Evolutionary conservation across 2,329 filamentous ascomycete genomes (phyloP).

Genomic region (Ceratocystis destructans): DNA sequence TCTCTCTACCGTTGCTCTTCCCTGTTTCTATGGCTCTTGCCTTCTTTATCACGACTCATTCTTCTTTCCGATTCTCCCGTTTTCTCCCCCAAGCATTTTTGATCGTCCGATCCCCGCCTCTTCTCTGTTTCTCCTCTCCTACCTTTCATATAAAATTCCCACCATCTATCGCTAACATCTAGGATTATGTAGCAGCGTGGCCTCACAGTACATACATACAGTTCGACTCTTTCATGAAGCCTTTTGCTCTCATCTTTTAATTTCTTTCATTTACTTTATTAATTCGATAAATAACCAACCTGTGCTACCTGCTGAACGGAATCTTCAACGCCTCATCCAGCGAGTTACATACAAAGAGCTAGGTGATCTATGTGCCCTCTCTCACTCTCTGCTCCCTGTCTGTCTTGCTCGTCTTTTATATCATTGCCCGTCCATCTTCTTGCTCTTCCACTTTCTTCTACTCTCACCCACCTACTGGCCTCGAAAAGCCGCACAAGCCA

Average conservation of each 20-base stretch:
- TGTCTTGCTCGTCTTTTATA: background rate
- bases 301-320: background rate
- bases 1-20: background rate
- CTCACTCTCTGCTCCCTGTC: background rate
- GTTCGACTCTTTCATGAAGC: too few species aligned
- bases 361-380: background rate
- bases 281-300: background rate
- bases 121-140: background rate
- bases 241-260: background rate
- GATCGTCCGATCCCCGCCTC: background rate
- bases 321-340: background rate
- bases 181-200: too few species aligned
- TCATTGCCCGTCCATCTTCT: background rate
- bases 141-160: background rate
- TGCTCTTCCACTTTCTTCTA: background rate
- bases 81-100: background rate
- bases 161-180: too few species aligned
- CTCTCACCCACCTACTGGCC: background rate
- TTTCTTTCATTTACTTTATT: background rate
- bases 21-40: background rate
- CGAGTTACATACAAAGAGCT: background rate
- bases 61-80: background rate
- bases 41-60: background rate
- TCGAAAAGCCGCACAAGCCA: slow-evolving; percentile 6
- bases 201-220: too few species aligned